Percentiles rank a stretch among this genome's conserved stretches.
Evolutionary conservation across 2,329 filamentous ascomycete genomes (phyloP).

Genomic region (Conoideocrella luteorostrata): DNA sequence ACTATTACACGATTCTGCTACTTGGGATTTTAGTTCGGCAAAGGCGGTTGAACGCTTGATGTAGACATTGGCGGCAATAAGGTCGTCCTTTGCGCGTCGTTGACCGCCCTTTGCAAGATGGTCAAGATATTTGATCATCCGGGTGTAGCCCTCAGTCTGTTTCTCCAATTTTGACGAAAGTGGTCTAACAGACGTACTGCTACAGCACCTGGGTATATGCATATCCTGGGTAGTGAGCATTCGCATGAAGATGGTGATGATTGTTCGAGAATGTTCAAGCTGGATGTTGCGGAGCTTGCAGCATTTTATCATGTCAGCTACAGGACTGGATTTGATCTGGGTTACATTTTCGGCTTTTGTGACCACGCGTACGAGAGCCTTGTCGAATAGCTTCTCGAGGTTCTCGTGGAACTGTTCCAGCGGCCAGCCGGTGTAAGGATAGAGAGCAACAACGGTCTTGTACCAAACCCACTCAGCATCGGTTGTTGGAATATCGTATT

Average conservation of each 20-base stretch:
- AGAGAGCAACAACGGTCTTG: conserved; percentile 11
- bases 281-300: conserved; percentile 14
- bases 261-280: conserved; percentile 13
- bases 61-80: conserved; percentile 10
- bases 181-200: conserved; percentile 9
- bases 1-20: conserved; percentile 6
- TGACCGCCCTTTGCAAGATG: conserved; percentile 11
- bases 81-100: conserved; percentile 4
- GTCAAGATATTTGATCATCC: conserved; percentile 10
- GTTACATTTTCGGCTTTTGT: conserved; percentile 12
- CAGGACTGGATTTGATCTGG: conserved; percentile 8
- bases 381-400: conserved; percentile 12
- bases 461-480: conserved; percentile 14
- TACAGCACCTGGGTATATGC: conserved; percentile 2
- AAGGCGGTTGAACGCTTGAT: conserved; percentile 14
- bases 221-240: conserved; percentile 10
- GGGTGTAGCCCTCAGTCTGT: conserved; percentile 10
- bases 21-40: conserved; percentile 9
- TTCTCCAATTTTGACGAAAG: conserved; percentile 9
- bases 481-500: conserved; percentile 11
- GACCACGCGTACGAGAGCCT: conserved; percentile 12
- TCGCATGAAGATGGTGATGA: conserved; percentile 13
- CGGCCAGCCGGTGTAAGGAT: conserved; percentile 15
- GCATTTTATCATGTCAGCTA: conserved; percentile 10
- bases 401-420: conserved; percentile 10